phyloP scores from a whole-genome alignment of 345 rosid species.

The Euphorbia tirucalli region DNA sequence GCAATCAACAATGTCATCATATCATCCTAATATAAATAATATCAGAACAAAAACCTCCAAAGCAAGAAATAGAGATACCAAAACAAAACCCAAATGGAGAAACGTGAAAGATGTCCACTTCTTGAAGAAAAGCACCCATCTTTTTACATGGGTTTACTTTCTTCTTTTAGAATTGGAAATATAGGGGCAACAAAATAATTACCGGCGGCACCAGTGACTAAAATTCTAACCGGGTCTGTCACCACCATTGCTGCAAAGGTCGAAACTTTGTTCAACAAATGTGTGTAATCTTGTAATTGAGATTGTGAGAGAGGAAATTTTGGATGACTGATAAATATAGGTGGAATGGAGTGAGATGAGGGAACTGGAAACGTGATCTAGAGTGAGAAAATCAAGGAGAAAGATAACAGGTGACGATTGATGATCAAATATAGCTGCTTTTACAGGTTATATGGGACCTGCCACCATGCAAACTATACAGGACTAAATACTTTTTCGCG shows the following conservation, averaged over 20 bases:
- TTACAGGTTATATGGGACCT: neutral
- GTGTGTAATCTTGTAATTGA: neutral
- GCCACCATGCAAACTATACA: constrained; percentile 5
- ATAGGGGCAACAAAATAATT: neutral
- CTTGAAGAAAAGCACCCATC: constrained; percentile 28
- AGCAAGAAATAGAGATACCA: constrained; percentile 26
- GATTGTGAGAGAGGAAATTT: neutral
- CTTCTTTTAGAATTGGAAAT: neutral
- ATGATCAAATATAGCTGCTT: neutral
- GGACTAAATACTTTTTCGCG: no score
- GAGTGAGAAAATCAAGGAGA: constrained; percentile 19
- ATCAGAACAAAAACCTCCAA: constrained; percentile 8
- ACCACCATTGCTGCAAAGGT: constrained; percentile 21
- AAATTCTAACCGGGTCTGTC: constrained; percentile 21
- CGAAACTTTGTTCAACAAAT: no score
- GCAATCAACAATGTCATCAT: constrained; percentile 15
- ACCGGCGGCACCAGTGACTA: constrained; percentile 41
- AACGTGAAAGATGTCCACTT: constrained; percentile 9
- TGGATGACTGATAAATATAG: neutral
- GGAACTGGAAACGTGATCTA: constrained; percentile 8
- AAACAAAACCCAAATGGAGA: constrained; percentile 12
- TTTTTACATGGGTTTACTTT: neutral
- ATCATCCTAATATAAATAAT: constrained; percentile 17
- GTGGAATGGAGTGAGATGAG: constrained; percentile 14
- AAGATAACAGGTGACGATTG: constrained; percentile 9